These are phyloP conservation scores for Scolecobasidium constrictum DNA, from an alignment of 2,329 filamentous ascomycete genomes.

Conservation along the genomic window DNA sequence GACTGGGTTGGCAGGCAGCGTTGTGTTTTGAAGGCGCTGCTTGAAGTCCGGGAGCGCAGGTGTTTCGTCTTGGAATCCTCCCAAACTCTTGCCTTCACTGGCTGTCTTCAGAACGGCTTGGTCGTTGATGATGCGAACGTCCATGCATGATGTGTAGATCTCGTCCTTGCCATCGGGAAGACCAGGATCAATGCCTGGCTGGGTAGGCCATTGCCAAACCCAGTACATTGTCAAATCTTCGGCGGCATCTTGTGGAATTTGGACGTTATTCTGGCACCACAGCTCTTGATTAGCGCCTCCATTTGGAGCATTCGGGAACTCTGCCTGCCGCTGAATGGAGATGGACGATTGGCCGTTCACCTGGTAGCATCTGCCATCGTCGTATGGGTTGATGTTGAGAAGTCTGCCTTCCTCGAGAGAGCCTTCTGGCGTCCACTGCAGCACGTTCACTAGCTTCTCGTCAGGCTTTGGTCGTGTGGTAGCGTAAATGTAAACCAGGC, in stretches of 20 bases:
- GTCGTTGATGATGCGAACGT: slow-evolving; percentile 33
- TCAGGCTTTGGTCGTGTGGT: slow-evolving; percentile 36
- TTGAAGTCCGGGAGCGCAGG: slow-evolving; percentile 5
- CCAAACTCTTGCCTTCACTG: slow-evolving; percentile 8
- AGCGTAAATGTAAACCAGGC: slow-evolving; percentile 38
- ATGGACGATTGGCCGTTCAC: slow-evolving; percentile 47
- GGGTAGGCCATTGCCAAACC: slow-evolving; percentile 78
- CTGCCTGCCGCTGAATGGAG: slow-evolving; percentile 45
- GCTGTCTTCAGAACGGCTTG: slow-evolving; percentile 7
- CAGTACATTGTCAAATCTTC: slow-evolving; percentile 77
- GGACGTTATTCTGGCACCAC: slow-evolving; percentile 72
- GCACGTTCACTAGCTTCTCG: slow-evolving; percentile 53
- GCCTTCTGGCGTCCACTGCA: slow-evolving; percentile 73
- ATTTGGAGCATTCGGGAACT: slow-evolving; percentile 44
- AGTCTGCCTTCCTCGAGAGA: slow-evolving; percentile 65
- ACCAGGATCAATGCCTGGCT: slow-evolving; percentile 25
- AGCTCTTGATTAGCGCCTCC: slow-evolving; percentile 42
- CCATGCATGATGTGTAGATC: slow-evolving; percentile 49
- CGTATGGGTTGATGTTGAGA: slow-evolving; percentile 68
- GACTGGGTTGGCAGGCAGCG: slow-evolving; percentile 4
- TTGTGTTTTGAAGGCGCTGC: slow-evolving; percentile 8
- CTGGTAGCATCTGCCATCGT: slow-evolving; percentile 86
- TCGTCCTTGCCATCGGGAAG: slow-evolving; percentile 39
- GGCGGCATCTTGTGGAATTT: slow-evolving; percentile 55
- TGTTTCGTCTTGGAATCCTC: slow-evolving; percentile 7